Conservation (phyloP, 2,329 filamentous ascomycete genomes). For the Talaromyces funiculosus region DNA sequence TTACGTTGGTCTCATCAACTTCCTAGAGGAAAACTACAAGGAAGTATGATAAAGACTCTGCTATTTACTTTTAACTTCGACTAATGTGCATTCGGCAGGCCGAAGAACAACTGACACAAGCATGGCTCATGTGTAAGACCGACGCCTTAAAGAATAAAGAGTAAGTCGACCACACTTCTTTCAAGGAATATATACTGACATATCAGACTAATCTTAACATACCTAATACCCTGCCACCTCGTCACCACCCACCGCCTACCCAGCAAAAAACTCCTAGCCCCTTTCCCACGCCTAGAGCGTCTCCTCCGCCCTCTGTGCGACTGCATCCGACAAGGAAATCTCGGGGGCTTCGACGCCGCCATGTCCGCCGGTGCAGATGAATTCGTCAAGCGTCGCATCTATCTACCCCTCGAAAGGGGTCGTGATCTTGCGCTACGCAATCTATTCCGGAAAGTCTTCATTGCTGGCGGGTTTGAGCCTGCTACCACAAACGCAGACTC, state of each 20-base stretch:
- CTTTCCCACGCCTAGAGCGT: conserved; percentile 68
- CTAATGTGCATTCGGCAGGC: conserved; percentile 48
- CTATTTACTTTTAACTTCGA: background rate
- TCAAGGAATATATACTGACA: conserved; percentile 18
- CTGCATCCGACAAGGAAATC: conserved; percentile 76
- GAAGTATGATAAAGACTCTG: conserved; percentile 48
- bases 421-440: conserved; percentile 90
- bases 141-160: conserved; percentile 71
- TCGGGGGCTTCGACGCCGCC: conserved; percentile 76
- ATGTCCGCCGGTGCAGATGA: conserved; percentile 79
- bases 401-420: conserved; percentile 85
- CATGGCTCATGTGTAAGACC: conserved; percentile 75
- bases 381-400: conserved; percentile 88
- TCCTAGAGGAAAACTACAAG: conserved; percentile 87
- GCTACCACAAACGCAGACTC: conserved; percentile 58
- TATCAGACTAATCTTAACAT: conserved; percentile 76
- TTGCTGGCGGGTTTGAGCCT: conserved; percentile 76
- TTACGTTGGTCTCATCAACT: conserved; percentile 88
- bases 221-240: conserved; percentile 88
- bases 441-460: conserved; percentile 82
- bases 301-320: conserved; percentile 72
- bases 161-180: conserved; percentile 44
- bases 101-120: conserved; percentile 71
- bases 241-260: conserved; percentile 84
- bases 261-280: conserved; percentile 61